phyloP scores from a whole-genome alignment of 2,329 filamentous ascomycete genomes.

The Phoma sp. region DNA sequence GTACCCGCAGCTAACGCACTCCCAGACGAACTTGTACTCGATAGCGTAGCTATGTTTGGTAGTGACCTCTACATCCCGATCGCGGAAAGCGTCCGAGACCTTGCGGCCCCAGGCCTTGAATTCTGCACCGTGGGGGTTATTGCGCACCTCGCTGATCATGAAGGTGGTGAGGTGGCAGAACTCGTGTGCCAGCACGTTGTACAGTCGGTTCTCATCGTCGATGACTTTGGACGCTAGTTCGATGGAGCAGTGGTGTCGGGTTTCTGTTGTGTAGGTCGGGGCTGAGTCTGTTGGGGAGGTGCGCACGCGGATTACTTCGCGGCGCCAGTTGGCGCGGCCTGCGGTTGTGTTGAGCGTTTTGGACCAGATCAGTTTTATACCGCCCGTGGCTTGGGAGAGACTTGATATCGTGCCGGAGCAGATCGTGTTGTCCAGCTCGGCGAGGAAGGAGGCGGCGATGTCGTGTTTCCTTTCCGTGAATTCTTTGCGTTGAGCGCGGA shows the following conservation, averaged over 20 bases:
- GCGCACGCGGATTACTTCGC: slow-evolving; percentile 50
- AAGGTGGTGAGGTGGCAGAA: slow-evolving; percentile 95
- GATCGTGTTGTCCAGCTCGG: slow-evolving; percentile 71
- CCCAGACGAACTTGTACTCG: slow-evolving; percentile 91
- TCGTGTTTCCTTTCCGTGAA: slow-evolving; percentile 69
- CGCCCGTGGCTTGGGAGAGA: slow-evolving; percentile 69
- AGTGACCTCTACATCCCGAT: slow-evolving; percentile 75
- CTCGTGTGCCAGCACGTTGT: slow-evolving; percentile 94
- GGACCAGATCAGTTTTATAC: slow-evolving; percentile 74
- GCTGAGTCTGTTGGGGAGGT: slow-evolving; percentile 25
- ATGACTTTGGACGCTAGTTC: slow-evolving; percentile 91
- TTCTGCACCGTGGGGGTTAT: slow-evolving; percentile 80
- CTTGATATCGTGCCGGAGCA: slow-evolving; percentile 64
- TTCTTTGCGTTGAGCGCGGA: slow-evolving; percentile 53
- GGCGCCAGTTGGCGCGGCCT: slow-evolving; percentile 62
- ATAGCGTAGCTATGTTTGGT: slow-evolving; percentile 91
- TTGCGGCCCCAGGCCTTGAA: slow-evolving; percentile 74
- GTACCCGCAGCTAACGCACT: slow-evolving; percentile 70
- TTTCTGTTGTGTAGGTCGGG: slow-evolving; percentile 35
- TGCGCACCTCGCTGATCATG: slow-evolving; percentile 78
- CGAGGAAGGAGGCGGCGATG: slow-evolving; percentile 69
- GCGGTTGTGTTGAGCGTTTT: slow-evolving; percentile 82
- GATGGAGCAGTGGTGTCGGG: slow-evolving; percentile 73
- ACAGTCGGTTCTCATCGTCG: slow-evolving; percentile 71
- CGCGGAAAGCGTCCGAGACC: slow-evolving; percentile 64